Evolutionary conservation across 176 grass and related monocot genomes (phyloP), one percentile per base, ranked within the genome.

Genomic region (maize (Zea mays)): DNA sequence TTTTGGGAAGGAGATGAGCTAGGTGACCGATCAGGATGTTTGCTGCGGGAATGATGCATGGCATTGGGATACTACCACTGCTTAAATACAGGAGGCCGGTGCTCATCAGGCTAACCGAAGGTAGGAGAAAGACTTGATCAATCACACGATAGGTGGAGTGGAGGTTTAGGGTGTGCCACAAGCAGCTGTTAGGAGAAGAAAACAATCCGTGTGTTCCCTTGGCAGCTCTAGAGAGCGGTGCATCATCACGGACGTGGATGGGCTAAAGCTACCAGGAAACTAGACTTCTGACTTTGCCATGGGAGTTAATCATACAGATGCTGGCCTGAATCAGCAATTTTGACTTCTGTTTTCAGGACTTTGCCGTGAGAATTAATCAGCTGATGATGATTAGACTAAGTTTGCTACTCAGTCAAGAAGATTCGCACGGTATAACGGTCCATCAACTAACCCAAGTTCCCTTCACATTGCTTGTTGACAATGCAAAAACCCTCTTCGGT

Each of bases 391-490:
- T 10, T 35, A 39, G 38, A 39, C 38, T 39, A 4, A 13, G 59
- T 10, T 54, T 9, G 5, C 36, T 38, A 34, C 12, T 38, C 12
- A 11, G 11, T 15, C 2, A 37, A 15, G 11, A 48, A 75, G 62
- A 75, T 83, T 83, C 62, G 12, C 39, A 6, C 38, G n/a, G n/a
- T 54, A 59, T 54, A 59, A 74, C 72, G 40, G 27, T n/a, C 48
- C 34, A 64, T 37, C 72, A 68, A 61, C 42, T 48, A 76, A 83
- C 72, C 12, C 37, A 7, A 43, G 12, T 39, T 76, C 50, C 65
- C 35, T 66, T 27, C 71, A 48, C 21, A 58, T 43, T 46, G 13
- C 19, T 38, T 71, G 41, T 39, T 39, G 60, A 46, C 1, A 27
- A 27, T 27, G 27, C 27, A 10, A 46, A 46, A 61, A 48, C 65